Percentiles rank a stretch among this genome's conserved stretches.
Evolutionary conservation across 2,329 filamentous ascomycete species (phyloP).

Genomic region (Dothideomycetes sp.): DNA sequence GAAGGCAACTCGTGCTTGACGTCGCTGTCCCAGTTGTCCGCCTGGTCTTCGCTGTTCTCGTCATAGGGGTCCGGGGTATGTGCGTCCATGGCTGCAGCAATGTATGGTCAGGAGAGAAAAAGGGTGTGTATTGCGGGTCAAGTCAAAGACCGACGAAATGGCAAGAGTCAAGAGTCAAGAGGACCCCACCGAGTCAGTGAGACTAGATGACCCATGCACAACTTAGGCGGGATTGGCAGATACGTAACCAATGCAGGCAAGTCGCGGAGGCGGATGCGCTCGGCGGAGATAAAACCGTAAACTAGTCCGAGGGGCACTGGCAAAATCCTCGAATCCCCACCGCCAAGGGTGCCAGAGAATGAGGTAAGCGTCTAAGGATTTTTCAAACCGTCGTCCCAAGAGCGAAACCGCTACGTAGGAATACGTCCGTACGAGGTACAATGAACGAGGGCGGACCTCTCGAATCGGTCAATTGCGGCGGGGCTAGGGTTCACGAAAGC

Average conservation of each 20-base stretch:
- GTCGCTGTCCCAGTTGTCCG: slow-evolving; percentile 17
- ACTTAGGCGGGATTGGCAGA: neutral
- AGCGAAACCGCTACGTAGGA: too few relatives aligned
- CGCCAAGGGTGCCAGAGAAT: too few relatives aligned
- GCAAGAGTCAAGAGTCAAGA: neutral
- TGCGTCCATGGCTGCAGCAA: slow-evolving; percentile 15
- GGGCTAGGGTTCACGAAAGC: neutral
- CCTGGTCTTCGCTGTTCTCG: slow-evolving; percentile 20
- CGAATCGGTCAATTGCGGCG: too few relatives aligned
- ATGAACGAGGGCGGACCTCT: too few relatives aligned
- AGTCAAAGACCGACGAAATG: too few relatives aligned
- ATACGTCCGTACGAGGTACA: too few relatives aligned
- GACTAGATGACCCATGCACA: neutral
- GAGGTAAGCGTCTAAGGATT: too few relatives aligned
- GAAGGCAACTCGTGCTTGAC: slow-evolving; percentile 19
- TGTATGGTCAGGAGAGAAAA: neutral
- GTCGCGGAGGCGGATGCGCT: neutral
- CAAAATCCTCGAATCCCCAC: too few relatives aligned
- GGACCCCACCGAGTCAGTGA: neutral
- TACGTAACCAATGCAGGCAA: neutral
- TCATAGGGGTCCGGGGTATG: slow-evolving; percentile 21
- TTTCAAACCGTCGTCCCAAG: too few relatives aligned
- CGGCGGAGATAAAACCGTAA: too few relatives aligned
- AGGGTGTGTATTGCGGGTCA: neutral
- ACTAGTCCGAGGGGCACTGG: too few relatives aligned